phyloP scores from a whole-genome alignment of 78 protist species.

The Polysphondylium violaceum region DNA sequence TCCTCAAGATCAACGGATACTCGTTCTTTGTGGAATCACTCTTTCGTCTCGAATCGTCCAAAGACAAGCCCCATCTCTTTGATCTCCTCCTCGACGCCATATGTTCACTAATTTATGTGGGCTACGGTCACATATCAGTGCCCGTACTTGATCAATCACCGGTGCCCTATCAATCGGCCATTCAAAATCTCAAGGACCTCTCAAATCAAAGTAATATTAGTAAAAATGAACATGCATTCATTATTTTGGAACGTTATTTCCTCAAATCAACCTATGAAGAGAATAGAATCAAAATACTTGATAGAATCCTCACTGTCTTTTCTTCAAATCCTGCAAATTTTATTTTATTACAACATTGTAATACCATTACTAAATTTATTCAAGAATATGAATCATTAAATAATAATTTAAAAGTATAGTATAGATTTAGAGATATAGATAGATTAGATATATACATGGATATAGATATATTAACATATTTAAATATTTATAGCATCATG shows the following conservation, averaged over 20 bases:
- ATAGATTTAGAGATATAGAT: neutral
- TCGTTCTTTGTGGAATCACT: conserved; percentile 30
- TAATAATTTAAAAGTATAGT: conserved; percentile 42
- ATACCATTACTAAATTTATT: conserved; percentile 60
- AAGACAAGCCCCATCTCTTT: conserved; percentile 45
- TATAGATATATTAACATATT: neutral
- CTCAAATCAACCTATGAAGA: conserved; percentile 56
- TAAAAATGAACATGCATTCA: conserved; percentile 58
- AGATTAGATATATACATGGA: neutral
- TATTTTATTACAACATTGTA: conserved; percentile 44
- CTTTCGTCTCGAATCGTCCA: conserved; percentile 52
- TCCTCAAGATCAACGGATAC: conserved; percentile 45
- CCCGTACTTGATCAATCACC: conserved; percentile 65
- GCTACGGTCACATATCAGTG: conserved; percentile 53
- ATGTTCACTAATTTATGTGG: conserved; percentile 45
- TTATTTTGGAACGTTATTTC: conserved; percentile 62
- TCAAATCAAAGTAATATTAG: conserved; percentile 48
- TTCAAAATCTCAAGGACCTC: conserved; percentile 55
- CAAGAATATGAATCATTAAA: conserved; percentile 62
- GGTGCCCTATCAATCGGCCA: conserved; percentile 70
- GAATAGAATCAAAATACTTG: conserved; percentile 53
- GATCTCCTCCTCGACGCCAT: conserved; percentile 31
- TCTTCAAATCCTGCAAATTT: conserved; percentile 60
- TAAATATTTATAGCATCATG: conserved; percentile 24
- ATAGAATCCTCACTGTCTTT: conserved; percentile 42